Evolutionary conservation across 192 early-diverging fungal genomes (phyloP), one percentile per base, ranked within the genome.

Genomic region (Backusella parvicylindrica): DNA sequence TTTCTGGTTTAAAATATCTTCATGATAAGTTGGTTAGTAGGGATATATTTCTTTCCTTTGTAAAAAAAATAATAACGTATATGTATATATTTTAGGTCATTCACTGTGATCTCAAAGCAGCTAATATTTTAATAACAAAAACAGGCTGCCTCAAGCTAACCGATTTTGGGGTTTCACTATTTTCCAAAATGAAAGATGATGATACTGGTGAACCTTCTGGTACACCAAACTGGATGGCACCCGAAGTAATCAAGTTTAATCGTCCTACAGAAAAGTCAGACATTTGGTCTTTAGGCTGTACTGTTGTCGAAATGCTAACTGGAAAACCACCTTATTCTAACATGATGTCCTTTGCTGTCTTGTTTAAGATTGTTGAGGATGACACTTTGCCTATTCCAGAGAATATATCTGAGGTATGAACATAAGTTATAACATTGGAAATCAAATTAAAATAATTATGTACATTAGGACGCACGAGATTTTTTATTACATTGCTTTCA

Each of bases 231-330:
- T 94, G 94, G 92, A 92, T 95, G 94, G 94, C 94, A 6, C 94
- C 94, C 5, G 94, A 95, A 74, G 89, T 97, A 3, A 99, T 99
- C 76, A 91, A 95, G 79, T 85, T 98, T 9, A 88, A 92, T 64
- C 96, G 96, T 11, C 93, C 94, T 1, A 92, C 90, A 9, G 89
- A 91, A 18, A 88, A 92, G 23, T 98, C 96, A 0, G 97, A 99
- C 75, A 95, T 99, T 32, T 99, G 97, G 91, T 94, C 93, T 64
- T 84, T 99, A 36, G 97, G 96, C 35, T 98, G 96, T 75, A 99
- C 97, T 0, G 82, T 96, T 15, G 88, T 98, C 31, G 97, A 99
- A 79, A 83, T 99, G 80, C 79, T 97, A 30, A 94, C 96, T 1
- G 97, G 97, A 26, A 90, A 92, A 65, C 97, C 97, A 18, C 97